These are phyloP conservation scores for Lecanicillium sp. DNA, from an alignment of 2,329 filamentous ascomycete species.

Conservation along the genomic window DNA sequence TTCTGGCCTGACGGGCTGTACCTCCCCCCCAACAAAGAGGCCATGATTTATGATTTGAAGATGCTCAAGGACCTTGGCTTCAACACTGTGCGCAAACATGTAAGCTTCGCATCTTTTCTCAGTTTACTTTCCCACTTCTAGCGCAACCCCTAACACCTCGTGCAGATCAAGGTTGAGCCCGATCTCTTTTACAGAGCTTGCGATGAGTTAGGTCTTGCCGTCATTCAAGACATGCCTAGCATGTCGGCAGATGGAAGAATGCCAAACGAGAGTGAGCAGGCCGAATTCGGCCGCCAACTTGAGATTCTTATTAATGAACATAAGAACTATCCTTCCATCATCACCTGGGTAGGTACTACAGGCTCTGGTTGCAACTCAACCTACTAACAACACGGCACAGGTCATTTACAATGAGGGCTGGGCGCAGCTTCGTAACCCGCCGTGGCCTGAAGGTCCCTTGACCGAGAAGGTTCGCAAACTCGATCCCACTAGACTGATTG, in stretches of 20 bases:
- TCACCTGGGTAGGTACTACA: constrained; percentile 49
- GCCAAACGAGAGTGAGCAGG: constrained; percentile 45
- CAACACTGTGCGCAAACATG: constrained; percentile 67
- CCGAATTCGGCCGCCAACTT: constrained; percentile 60
- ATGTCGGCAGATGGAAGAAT: constrained; percentile 32
- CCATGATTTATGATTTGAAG: constrained; percentile 61
- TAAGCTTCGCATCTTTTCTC: constrained; percentile 27
- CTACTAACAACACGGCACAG: constrained; percentile 26
- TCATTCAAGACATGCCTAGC: constrained; percentile 69
- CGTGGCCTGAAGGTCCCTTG: constrained; percentile 51
- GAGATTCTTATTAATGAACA: constrained; percentile 56
- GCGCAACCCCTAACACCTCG: not conserved
- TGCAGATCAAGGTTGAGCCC: constrained; percentile 58
- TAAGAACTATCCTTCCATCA: constrained; percentile 59
- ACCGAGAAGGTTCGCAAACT: constrained; percentile 48
- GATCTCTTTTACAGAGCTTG: constrained; percentile 63
- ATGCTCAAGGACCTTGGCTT: constrained; percentile 60
- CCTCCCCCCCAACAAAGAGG: constrained; percentile 57
- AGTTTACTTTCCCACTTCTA: not conserved
- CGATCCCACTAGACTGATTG: constrained; percentile 59
- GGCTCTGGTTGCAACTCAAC: not conserved
- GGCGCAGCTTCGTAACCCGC: constrained; percentile 49
- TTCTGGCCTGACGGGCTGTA: constrained; percentile 67
- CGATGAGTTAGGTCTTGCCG: constrained; percentile 57
- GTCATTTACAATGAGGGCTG: constrained; percentile 69